Evolutionary conservation across 2,329 filamentous ascomycete genomes (phyloP), one percentile per base, ranked within the genome.

Genomic region (Beauveria pseudobassiana): DNA sequence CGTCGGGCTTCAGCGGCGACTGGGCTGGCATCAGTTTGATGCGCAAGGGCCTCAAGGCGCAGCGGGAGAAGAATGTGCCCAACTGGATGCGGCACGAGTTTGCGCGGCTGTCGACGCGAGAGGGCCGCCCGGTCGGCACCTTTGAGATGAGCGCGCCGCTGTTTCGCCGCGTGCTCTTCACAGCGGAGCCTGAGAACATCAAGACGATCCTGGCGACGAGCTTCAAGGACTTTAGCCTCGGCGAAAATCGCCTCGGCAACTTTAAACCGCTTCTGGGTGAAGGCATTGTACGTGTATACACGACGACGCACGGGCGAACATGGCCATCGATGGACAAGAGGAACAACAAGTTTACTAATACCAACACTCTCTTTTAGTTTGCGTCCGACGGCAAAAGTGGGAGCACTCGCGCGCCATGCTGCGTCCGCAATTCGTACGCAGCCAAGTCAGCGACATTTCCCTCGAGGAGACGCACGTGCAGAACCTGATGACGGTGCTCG

Each of bases 401-500:
- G 70, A 70, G 61, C 70, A 73, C 43, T 76, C 74, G 3, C 67
- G 76, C 1, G 71, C 73, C 6, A 67, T 77, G 5, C 67, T 78
- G 38, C 71, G 76, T 1, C 77, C 77, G 0, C 72, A 76, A 45
- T 79, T 79, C 64, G 69, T 70, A 1, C 69, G 73, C 20, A 74
- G 77, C 42, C 77, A 79, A 63, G 74, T 80, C 59, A 73, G 73
- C 63, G 73, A 80, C 63, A 70, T 80, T 16, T 71, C 73, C 2
- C 67, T 79, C 2, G 73, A 76, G 45, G 77, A 79, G 61, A 62
- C 59, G 7, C 68, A 73, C 61, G 71, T 80, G 18, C 70, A 75
- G 59, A 68, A 65, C 16, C 67, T 75, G 24, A 67, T 70, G 49
- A 53, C 63, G 6, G 67, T 67, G n/a, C 57, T 70, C n/a, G 61